A percentile compares a stretch with the other conserved stretches of the same genome.
Evolutionary conservation across 192 early-diverging fungal species (phyloP).

Genomic region (Gamsiella multidivaricata): DNA sequence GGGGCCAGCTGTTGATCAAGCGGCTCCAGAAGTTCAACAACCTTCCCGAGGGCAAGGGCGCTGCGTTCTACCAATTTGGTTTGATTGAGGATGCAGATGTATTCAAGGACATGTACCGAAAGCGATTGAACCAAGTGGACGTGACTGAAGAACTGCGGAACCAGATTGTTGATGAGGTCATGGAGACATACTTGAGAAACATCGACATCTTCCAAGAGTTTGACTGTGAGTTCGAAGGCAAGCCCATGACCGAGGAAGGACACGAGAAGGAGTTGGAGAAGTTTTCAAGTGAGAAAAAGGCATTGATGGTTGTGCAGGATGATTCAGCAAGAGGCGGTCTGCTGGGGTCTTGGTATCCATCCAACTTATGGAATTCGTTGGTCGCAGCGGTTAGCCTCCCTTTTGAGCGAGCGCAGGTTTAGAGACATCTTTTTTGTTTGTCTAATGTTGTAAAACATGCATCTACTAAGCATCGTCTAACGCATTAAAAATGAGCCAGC

Average conservation of each 20-base stretch:
- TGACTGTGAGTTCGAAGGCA: constrained; percentile 27
- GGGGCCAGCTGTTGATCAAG: constrained; percentile 63
- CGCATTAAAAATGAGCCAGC: no score
- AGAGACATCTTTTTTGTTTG: no score
- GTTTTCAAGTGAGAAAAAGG: constrained; percentile 16
- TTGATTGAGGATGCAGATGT: constrained; percentile 53
- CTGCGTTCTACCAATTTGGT: constrained; percentile 61
- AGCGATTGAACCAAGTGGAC: constrained; percentile 56
- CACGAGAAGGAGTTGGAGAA: constrained; percentile 1
- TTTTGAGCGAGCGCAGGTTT: no score
- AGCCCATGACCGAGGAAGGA: constrained; percentile 12
- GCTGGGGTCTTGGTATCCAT: neutral
- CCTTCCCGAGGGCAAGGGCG: constrained; percentile 49
- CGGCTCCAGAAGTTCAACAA: constrained; percentile 58
- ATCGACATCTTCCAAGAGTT: constrained; percentile 43
- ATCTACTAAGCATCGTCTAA: no score
- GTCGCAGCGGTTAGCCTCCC: no score
- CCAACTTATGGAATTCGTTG: constrained; percentile 18
- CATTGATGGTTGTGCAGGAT: neutral
- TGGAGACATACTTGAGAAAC: constrained; percentile 18
- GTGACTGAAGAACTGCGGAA: constrained; percentile 33
- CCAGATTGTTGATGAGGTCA: constrained; percentile 28
- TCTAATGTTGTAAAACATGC: no score
- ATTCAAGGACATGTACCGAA: constrained; percentile 67
- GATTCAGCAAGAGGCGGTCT: neutral